Evolutionary conservation across 306 rosid species (phyloP).

Genomic region (Notholithocarpus densiflorus): DNA sequence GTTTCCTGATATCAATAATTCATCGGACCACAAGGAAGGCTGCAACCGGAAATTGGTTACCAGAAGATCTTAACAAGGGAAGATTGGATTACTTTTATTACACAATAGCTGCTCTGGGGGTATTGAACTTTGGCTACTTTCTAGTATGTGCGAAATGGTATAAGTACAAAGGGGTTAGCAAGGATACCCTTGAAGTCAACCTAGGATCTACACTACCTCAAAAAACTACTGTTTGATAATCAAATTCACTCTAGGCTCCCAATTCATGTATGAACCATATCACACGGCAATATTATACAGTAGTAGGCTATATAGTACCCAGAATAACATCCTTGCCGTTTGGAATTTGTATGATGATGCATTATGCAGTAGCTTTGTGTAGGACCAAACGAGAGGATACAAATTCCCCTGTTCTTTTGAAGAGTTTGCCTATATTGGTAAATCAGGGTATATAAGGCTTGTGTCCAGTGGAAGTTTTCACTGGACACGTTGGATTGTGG

Average conservation of each 20-base stretch:
- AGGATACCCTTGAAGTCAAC: conserved; percentile 25
- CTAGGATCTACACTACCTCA: conserved; percentile 22
- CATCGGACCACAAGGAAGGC: conserved; percentile 40
- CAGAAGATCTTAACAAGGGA: conserved; percentile 86
- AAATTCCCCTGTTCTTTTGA: background rate
- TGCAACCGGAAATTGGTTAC: conserved; percentile 59
- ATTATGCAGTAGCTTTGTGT: background rate
- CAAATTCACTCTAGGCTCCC: background rate
- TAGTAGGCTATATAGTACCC: background rate
- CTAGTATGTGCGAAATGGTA: conserved; percentile 59
- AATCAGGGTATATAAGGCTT: background rate
- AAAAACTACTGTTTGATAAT: conserved; percentile 24
- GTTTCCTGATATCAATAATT: conserved; percentile 49
- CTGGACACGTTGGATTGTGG: too few relatives aligned
- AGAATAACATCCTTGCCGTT: background rate
- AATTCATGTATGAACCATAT: too few relatives aligned
- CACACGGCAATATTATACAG: background rate
- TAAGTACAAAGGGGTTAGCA: conserved; percentile 45
- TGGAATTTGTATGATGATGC: background rate
- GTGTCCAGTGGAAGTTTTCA: too few relatives aligned
- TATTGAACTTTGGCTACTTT: conserved; percentile 58
- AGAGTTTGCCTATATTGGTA: background rate
- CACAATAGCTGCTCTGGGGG: conserved; percentile 48
- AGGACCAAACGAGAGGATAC: background rate
- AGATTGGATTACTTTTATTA: conserved; percentile 73